Evolutionary conservation across 345 rosid species (phyloP), one percentile per base, ranked within the genome.

Genomic region (Cochlearia excelsa): DNA sequence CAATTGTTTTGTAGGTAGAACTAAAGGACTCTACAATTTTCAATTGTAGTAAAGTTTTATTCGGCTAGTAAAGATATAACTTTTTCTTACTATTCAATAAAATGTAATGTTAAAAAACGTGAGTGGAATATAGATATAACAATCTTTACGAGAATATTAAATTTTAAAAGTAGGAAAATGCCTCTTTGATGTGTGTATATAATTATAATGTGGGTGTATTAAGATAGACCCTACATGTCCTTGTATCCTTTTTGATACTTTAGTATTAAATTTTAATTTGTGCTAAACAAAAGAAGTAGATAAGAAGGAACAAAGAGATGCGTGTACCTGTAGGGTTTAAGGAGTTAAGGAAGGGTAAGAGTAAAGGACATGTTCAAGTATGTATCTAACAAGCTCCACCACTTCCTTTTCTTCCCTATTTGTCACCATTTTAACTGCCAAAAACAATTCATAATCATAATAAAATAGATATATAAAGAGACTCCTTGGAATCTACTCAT

Each of bases 391-490:
- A 31, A 72, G 59, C 62, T 75, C 81, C 54, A 72, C 69, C 27
- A 77, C 77, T 37, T 80, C 83, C 31, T 73, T 86, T 72, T 83
- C 87, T 57, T 73, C 73, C 65, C 68, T 70, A n/a, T 78, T 70
- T 57, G 88, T 81, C 65, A 74, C 81, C 71, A 80, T 79, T 67
- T 79, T 85, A 57, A 83, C 90, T 87, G 87, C 75, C 68, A 67
- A 61, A 51, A 66, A 42, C 1, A 48, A 28, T 28, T 68, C 37
- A 39, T 39, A 39, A 30, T 47, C 44, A 46, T 28, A 3, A 28
- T 23, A 31, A 42, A 33, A 52, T 28, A 9, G 11, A 51, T 29
- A 50, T 58, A 1, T 27, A 58, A 44, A 51, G 46, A 63, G 67
- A 52, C 67, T 42, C 33, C 42, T 62, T 51, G 3, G 52, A 33